phyloP scores from a whole-genome alignment of 805 yeast genomes.

The Cyberlindnera meyerae region DNA sequence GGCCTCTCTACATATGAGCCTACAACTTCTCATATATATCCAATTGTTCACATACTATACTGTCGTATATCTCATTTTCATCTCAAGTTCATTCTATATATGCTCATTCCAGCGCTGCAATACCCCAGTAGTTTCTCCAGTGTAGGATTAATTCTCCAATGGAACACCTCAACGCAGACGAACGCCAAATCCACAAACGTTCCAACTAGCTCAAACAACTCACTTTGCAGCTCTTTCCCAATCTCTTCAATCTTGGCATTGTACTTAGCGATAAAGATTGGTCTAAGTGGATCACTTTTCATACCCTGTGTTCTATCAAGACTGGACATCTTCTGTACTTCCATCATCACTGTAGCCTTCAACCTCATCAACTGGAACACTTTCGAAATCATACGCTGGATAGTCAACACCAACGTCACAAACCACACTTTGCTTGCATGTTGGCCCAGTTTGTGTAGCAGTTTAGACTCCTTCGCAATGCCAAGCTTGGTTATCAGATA shows the following conservation, averaged over 20 bases:
- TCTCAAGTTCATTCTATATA: conserved; percentile 16
- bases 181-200: conserved; percentile 18
- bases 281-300: conserved; percentile 4
- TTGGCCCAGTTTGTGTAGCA: conserved; percentile 1
- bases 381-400: conserved; percentile 7
- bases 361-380: conserved; percentile 7
- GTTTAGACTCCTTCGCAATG: conserved; percentile 5
- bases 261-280: conserved; percentile 14
- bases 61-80: no score
- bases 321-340: conserved; percentile 9
- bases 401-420: conserved; percentile 13
- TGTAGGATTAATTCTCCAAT: conserved; percentile 11
- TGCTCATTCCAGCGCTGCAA: conserved; percentile 14
- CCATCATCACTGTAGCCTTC: conserved; percentile 5
- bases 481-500: conserved; percentile 17
- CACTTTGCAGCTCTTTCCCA: conserved; percentile 6
- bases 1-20: no score
- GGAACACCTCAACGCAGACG: conserved; percentile 17
- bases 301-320: no score
- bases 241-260: conserved; percentile 11
- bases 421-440: conserved; percentile 20
- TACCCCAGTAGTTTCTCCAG: conserved; percentile 15
- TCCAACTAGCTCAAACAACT: conserved; percentile 13
- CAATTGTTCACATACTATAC: no score
- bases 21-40: background rate